Evolutionary conservation across 2,329 filamentous ascomycete genomes (phyloP).

Genomic region (Aspergillus fischeri): DNA sequence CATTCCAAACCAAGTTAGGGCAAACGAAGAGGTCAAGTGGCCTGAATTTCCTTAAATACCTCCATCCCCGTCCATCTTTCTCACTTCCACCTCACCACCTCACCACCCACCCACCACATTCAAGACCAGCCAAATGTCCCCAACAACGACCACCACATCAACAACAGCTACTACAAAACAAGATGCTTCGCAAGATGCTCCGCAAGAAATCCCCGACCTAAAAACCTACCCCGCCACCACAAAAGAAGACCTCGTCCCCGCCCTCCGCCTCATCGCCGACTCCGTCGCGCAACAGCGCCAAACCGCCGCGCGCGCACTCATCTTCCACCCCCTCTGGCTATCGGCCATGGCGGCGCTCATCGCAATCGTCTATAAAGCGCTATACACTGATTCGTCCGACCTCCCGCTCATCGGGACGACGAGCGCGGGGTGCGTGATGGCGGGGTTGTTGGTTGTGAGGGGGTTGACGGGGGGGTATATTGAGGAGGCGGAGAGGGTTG

Average conservation of each 20-base stretch:
- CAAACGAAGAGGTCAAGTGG: not conserved
- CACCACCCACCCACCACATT: not conserved
- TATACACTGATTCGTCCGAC: conserved; percentile 32
- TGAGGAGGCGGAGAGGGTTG: conserved; percentile 56
- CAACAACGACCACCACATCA: not conserved
- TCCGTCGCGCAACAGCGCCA: conserved; percentile 79
- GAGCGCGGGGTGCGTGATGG: conserved; percentile 59
- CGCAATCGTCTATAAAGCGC: conserved; percentile 36
- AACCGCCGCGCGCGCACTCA: conserved; percentile 58
- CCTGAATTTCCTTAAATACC: not conserved
- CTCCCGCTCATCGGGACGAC: conserved; percentile 1
- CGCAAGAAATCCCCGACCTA: conserved; percentile 21
- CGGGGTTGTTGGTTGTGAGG: conserved; percentile 59
- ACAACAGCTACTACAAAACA: not conserved
- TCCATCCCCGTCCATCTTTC: not conserved
- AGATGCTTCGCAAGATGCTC: not conserved
- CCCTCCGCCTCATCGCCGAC: conserved; percentile 71
- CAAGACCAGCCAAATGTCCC: not conserved
- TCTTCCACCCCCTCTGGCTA: conserved; percentile 56
- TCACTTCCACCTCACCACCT: not conserved
- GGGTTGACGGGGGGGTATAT: conserved; percentile 61
- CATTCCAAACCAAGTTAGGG: not conserved
- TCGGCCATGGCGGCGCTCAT: conserved; percentile 35
- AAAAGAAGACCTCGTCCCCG: conserved; percentile 60
- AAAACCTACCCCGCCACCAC: conserved; percentile 32